Base-by-base conservation (phyloP, 495 filamentous ascomycete genomes). In the Xylaria scruposa region DNA sequence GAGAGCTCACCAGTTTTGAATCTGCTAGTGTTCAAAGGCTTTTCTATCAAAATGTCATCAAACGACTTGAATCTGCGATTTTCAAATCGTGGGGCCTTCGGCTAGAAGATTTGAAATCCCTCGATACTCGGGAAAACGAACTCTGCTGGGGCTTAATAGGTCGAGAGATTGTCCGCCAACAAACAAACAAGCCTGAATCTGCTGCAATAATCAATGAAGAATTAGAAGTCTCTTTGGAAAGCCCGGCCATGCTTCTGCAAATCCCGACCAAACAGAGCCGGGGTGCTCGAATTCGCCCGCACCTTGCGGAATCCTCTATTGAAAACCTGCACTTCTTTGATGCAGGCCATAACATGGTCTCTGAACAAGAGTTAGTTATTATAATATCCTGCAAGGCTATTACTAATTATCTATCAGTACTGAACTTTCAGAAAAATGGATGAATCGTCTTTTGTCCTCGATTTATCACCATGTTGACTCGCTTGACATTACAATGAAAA, bases 21-120 rank as follows among this genome's bases (percentile, higher is more conserved):
- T 68, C 60, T 74, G 70, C 70, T 68, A 75, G 67, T 53, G 78
- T 80, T 63, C 78, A 80, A 67, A 66, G 77, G 67, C 78, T 79
- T 54, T 80, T 80, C 75, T 80, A 80, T 26, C 77, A 80, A 64
- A 80, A 80, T 38, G 78, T 80, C 29, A 71, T 80, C 70, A 80
- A 80, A 78, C 71, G 78, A 71, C 78, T 80, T 61, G 78, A 80
- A 70, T 46, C 75, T 69, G 78, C 68, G 73, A 79, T 80, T 68
- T 79, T 78, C 75, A 79, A 80, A 73, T 29, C 73, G 9, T 80
- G 78, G 77, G 26, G 75, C 64, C 54, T 80, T 75, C 78, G 78
- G 71, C 67, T 78, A 70, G 77, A 80, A 70, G 59, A 80, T 40
- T 69, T 80, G 77, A 49, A 53, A 46, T 79, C 75, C 56, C 70